These are phyloP conservation scores for Phytophthora brassicae DNA, from an alignment of 352 stramenopile genomes.

Conservation along the genomic window DNA sequence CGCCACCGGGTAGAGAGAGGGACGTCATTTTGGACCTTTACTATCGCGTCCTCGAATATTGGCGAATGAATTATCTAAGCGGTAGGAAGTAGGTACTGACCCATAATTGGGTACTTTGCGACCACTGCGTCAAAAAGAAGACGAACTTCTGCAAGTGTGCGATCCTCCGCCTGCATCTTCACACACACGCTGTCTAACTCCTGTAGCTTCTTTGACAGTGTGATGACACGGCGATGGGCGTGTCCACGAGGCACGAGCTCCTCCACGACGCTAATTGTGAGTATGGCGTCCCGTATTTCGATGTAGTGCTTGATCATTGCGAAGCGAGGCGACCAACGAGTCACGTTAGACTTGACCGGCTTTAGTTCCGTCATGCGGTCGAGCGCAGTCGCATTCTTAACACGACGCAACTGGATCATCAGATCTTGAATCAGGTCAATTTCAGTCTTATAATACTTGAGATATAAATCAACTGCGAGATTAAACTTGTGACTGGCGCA, in stretches of 20 bases:
- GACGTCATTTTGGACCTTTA: constrained; percentile 7
- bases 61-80: not conserved
- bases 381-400: constrained; percentile 3
- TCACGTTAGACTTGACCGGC: constrained; percentile 3
- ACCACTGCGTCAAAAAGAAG: not conserved
- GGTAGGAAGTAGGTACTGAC: not conserved
- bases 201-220: not conserved
- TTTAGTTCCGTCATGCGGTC: not conserved
- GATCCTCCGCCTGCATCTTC: not conserved
- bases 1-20: too few relatives aligned
- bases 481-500: constrained; percentile 12
- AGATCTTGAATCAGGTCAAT: constrained; percentile 4
- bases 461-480: constrained; percentile 2
- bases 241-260: too few relatives aligned
- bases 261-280: not conserved
- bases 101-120: not conserved
- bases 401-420: constrained; percentile 10
- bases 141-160: not conserved
- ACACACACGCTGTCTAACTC: not conserved
- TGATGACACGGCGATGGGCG: too few relatives aligned
- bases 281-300: not conserved
- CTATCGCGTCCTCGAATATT: not conserved
- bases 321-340: not conserved
- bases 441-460: constrained; percentile 6
- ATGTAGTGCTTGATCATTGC: constrained; percentile 11